phyloP scores from a whole-genome alignment of 2,329 filamentous ascomycete genomes.

The Capronia epimyces region DNA sequence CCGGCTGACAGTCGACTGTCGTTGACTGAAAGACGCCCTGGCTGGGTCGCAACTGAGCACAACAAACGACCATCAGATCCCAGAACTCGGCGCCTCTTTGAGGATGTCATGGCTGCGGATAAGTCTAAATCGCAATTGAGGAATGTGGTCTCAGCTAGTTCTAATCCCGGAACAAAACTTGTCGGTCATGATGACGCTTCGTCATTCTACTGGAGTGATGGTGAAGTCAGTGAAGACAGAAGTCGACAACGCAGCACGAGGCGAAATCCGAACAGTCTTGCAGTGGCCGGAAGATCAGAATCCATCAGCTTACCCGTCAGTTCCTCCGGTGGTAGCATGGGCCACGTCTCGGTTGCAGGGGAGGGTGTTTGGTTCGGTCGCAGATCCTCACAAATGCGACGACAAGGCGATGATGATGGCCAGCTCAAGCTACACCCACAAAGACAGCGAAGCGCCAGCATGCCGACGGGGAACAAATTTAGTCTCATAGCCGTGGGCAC shows the following conservation, averaged over 20 bases:
- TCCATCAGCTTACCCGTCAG: conserved; percentile 17
- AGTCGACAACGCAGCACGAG: too few species aligned
- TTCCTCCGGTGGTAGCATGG: conserved; percentile 7
- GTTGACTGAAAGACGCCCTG: neutral
- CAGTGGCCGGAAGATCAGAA: conserved; percentile 26
- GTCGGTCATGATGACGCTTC: conserved; percentile 18
- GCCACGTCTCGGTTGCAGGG: conserved; percentile 8
- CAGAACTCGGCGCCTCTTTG: conserved; percentile 23
- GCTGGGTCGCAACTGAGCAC: conserved; percentile 19
- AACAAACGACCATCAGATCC: conserved; percentile 26
- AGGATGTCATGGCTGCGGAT: conserved; percentile 5
- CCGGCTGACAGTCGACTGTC: neutral
- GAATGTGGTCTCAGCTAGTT: conserved; percentile 2
- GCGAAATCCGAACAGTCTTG: conserved; percentile 25
- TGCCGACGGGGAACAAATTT: conserved; percentile 8
- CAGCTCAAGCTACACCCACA: neutral
- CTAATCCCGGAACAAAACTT: neutral
- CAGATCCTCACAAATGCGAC: conserved; percentile 11
- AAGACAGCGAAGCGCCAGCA: conserved; percentile 18
- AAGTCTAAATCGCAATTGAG: conserved; percentile 7
- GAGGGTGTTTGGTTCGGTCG: conserved; percentile 17
- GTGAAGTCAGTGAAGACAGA: neutral
- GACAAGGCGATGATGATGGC: neutral
- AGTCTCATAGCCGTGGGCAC: neutral
- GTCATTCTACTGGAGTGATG: conserved; percentile 25